These are phyloP conservation scores for Auricularia sp. DNA, from an alignment of 768 basidiomycete species.

Conservation along the genomic window DNA sequence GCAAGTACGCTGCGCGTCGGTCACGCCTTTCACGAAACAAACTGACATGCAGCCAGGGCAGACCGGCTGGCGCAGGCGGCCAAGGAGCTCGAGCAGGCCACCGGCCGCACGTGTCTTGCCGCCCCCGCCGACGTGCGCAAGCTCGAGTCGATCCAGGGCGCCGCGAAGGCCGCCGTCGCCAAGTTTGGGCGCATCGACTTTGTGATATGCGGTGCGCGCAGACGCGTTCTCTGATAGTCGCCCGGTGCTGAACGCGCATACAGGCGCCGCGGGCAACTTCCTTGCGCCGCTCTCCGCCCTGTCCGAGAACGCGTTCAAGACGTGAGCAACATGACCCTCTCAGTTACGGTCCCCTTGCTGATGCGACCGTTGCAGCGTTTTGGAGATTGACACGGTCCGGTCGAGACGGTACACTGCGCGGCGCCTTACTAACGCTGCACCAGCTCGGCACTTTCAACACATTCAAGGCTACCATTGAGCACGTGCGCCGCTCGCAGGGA, in stretches of 20 bases:
- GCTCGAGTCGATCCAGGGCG: slow-evolving; percentile 57
- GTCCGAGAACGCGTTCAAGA: slow-evolving; percentile 83
- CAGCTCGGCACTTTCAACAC: slow-evolving; percentile 91
- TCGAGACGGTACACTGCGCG: slow-evolving; percentile 3
- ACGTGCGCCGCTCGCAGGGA: slow-evolving; percentile 62
- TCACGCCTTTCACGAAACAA: background rate
- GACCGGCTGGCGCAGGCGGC: slow-evolving; percentile 64
- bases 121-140: slow-evolving; percentile 76
- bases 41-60: slow-evolving; percentile 32
- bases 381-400: slow-evolving; percentile 84
- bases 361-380: slow-evolving; percentile 29
- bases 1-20: slow-evolving; percentile 49
- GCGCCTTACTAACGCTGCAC: background rate
- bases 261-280: slow-evolving; percentile 95
- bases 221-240: background rate
- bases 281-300: slow-evolving; percentile 74
- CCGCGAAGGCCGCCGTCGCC: slow-evolving; percentile 64
- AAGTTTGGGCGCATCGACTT: slow-evolving; percentile 85
- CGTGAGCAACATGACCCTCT: slow-evolving; percentile 16
- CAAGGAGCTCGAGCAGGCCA: slow-evolving; percentile 54
- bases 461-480: slow-evolving; percentile 77
- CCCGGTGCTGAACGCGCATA: background rate
- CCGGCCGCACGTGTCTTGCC: slow-evolving; percentile 62
- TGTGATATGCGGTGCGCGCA: slow-evolving; percentile 76
- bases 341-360: background rate